phyloP scores from a whole-genome alignment of 2,329 filamentous ascomycete genomes.

The Hymenoscyphus occultus region DNA sequence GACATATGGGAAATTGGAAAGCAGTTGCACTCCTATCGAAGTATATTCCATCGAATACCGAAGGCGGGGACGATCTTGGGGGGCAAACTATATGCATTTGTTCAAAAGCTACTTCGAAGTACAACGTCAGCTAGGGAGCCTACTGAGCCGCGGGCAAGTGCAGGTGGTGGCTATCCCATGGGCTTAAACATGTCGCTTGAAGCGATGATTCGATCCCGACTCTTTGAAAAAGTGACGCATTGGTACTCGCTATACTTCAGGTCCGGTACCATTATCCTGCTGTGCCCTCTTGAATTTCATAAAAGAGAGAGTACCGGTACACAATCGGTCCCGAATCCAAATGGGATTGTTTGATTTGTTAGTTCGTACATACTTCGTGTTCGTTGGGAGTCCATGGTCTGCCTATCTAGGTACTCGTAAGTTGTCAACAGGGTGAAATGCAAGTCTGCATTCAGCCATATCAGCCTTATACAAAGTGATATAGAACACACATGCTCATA shows the following conservation, averaged over 20 bases:
- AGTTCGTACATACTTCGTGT: background rate
- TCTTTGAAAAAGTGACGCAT: background rate
- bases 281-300: background rate
- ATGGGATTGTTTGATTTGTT: background rate
- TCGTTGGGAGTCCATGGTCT: background rate
- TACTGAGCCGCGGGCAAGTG: background rate
- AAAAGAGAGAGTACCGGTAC: background rate
- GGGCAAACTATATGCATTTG: background rate
- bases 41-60: background rate
- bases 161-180: background rate
- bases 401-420: background rate
- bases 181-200: background rate
- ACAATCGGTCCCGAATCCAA: background rate
- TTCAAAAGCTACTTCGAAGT: too few species aligned
- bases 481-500: background rate
- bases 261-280: background rate
- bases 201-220: background rate
- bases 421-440: background rate
- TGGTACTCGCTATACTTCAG: background rate
- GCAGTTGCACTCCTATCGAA: background rate
- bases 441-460: constrained; percentile 1
- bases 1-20: background rate
- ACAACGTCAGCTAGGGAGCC: background rate
- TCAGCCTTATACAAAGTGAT: background rate
- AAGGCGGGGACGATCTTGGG: background rate